Conservation (phyloP, 2,329 filamentous ascomycete genomes). For the Diaporthe eres region DNA sequence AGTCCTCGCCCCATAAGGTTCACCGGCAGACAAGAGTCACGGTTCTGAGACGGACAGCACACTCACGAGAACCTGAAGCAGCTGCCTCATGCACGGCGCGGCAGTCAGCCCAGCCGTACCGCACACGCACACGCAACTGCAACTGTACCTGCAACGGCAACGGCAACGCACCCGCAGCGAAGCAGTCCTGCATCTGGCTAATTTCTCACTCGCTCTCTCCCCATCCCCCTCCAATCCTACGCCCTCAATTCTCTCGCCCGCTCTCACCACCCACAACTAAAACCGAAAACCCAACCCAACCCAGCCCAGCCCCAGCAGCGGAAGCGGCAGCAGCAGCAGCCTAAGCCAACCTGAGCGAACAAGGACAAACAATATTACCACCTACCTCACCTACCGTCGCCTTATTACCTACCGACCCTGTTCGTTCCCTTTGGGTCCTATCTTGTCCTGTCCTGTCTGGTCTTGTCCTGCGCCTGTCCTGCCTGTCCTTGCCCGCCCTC, state of each 20-base stretch:
- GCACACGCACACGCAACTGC: background rate
- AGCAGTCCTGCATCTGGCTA: conserved; percentile 38
- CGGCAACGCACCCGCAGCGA: conserved; percentile 13
- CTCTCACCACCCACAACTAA: conserved; percentile 7
- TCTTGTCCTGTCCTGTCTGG: background rate
- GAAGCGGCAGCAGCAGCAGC: conserved; percentile 19
- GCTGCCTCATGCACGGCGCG: conserved; percentile 33
- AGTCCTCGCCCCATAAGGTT: conserved; percentile 15
- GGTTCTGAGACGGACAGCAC: conserved; percentile 30
- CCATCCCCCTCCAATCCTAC: conserved; percentile 24
- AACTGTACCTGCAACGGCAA: background rate
- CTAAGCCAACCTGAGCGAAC: conserved; percentile 6
- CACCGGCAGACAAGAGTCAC: conserved; percentile 28
- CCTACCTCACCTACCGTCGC: background rate
- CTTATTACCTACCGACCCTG: conserved; percentile 2
- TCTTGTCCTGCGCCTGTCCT: background rate
- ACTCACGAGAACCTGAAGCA: conserved; percentile 32
- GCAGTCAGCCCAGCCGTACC: conserved; percentile 32
- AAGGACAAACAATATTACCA: conserved; percentile 11
- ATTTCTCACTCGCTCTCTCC: conserved; percentile 40
- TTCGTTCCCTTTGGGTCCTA: conserved; percentile 29
- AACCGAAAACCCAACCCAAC: background rate
- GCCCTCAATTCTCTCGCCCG: conserved; percentile 18
- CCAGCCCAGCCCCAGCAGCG: conserved; percentile 7
- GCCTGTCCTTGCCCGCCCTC: conserved; percentile 29